Evolutionary conservation across 257 asterid species (phyloP), one percentile per base, ranked within the genome.

Genomic region (Marsdenia floribunda): DNA sequence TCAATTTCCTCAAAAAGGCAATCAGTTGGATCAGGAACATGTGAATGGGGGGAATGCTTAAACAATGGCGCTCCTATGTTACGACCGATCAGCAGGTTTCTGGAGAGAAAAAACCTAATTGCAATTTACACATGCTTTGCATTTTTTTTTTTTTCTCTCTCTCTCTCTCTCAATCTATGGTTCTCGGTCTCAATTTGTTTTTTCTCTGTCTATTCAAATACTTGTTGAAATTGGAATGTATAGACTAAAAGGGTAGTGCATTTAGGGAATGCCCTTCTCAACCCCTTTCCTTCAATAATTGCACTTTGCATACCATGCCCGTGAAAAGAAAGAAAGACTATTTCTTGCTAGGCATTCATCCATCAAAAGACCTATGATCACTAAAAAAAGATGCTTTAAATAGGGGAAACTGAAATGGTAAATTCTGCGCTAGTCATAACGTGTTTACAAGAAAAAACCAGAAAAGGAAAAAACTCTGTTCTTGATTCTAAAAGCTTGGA

Each of bases 121-220:
- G 22, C 29, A 19, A 29, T 65, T 5, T 65, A 49, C 70, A 65
- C 70, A 65, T 65, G 70, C 50, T 40, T 6, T 16, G 70, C 70
- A 65, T 40, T 0, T 42, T 42, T 42, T 42, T n/a, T n/a, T n/a
- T n/a, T n/a, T n/a, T n/a, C n/a, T n/a, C n/a, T n/a, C 49, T 44
- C 8, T 44, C 1, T 44, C 49, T 44, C 49, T 44, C 49, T 44
- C 49, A 44, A 44, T 6, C 10, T 29, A 29, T 29, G 33, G 33
- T 29, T 29, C 33, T 29, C 33, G 33, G 33, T 44, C 10, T 44
- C 1, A 7, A 44, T 7, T 7, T 44, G 3, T 22, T 64, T 29
- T 61, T 40, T 42, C 19, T 64, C 26, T 5, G 29, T 19, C 29
- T 55, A 1, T 55, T 19, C 61, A n/a, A 53, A 53, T 15, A 18